Evolutionary conservation across 2,329 filamentous ascomycete species (phyloP).

Genomic region (Botrytis porri): DNA sequence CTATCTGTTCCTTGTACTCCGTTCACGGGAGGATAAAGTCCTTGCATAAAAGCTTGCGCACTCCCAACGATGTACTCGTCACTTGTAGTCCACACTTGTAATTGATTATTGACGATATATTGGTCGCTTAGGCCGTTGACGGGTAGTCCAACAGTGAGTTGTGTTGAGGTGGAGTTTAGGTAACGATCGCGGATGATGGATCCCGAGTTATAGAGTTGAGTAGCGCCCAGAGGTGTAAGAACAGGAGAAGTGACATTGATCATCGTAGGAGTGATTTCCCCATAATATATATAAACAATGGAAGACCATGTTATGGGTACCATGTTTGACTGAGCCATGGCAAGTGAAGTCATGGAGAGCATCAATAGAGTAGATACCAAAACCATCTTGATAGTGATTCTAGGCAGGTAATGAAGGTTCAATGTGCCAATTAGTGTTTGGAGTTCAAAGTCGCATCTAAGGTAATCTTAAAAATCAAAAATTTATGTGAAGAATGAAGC

Average conservation of each 20-base stretch:
- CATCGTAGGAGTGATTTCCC: constrained; percentile 50
- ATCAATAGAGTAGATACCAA: constrained; percentile 18
- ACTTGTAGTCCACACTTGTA: constrained; percentile 44
- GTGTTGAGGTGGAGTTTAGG: constrained; percentile 37
- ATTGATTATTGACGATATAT: constrained; percentile 19
- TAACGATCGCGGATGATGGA: constrained; percentile 50
- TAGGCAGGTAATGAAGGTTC: background rate
- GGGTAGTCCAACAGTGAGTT: constrained; percentile 36
- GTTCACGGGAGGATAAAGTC: constrained; percentile 68
- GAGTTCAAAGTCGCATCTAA: background rate
- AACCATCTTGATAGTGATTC: background rate
- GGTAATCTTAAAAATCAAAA: background rate
- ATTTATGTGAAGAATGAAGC: background rate
- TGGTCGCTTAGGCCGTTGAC: constrained; percentile 2
- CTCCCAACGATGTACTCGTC: constrained; percentile 58
- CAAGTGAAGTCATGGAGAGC: constrained; percentile 22
- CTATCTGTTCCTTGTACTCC: background rate
- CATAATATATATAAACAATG: constrained; percentile 42
- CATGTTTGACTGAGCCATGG: constrained; percentile 18
- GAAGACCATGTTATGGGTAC: constrained; percentile 32
- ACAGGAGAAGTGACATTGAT: constrained; percentile 34
- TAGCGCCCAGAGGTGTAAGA: constrained; percentile 53
- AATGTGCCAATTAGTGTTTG: background rate
- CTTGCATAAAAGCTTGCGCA: constrained; percentile 77
- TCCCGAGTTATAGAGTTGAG: constrained; percentile 51